phyloP scores from a whole-genome alignment of 768 basidiomycete species.

The Mycena venus region DNA sequence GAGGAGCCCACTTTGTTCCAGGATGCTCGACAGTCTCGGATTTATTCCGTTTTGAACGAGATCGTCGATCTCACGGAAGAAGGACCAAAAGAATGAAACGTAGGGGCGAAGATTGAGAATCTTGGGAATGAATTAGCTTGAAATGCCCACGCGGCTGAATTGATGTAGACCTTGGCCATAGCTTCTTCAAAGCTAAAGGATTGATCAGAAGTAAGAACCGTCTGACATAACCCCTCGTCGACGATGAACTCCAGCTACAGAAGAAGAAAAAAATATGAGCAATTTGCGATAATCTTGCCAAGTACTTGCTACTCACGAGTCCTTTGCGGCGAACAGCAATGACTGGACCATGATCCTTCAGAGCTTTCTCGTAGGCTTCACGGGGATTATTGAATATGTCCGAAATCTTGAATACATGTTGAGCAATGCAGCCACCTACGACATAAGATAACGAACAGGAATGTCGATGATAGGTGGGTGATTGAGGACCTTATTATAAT shows the following conservation, averaged over 20 bases:
- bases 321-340: constrained; percentile 48
- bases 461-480: constrained; percentile 34
- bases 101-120: constrained; percentile 47
- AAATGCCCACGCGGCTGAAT: not conserved
- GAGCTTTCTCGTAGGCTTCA: constrained; percentile 46
- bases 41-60: constrained; percentile 45
- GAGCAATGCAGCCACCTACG: not conserved
- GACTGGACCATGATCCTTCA: constrained; percentile 44
- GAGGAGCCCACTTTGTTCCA: constrained; percentile 31
- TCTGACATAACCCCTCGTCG: constrained; percentile 40
- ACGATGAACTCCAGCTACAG: constrained; percentile 50
- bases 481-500: constrained; percentile 3
- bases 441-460: constrained; percentile 17
- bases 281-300: not conserved
- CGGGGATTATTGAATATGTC: constrained; percentile 47
- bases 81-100: constrained; percentile 40
- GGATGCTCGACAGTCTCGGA: constrained; percentile 40
- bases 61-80: constrained; percentile 45
- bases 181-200: constrained; percentile 50
- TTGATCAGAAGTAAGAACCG: constrained; percentile 44
- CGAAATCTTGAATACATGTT: not conserved
- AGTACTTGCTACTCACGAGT: constrained; percentile 31
- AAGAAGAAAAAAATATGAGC: not conserved
- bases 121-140: constrained; percentile 19
- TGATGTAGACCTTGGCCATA: constrained; percentile 40